Evolutionary conservation across 225 moss, liverwort and hornwort species (phyloP).

Genomic region (Polytrichum formosum): DNA sequence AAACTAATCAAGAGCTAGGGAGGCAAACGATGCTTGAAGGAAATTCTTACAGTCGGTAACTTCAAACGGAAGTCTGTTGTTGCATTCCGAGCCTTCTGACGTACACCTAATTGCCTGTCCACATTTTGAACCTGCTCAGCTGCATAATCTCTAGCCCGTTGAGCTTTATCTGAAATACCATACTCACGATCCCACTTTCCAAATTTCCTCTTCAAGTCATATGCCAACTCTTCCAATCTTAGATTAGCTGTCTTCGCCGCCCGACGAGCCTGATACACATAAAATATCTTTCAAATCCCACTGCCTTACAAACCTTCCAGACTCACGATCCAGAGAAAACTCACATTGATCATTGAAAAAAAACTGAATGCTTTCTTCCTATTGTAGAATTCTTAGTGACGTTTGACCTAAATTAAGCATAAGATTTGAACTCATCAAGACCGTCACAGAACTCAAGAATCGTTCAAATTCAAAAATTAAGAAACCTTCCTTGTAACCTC

Average conservation of each 20-base stretch:
- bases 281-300: no score
- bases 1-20: not conserved
- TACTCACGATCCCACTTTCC: conserved; percentile 83
- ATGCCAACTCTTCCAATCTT: conserved; percentile 82
- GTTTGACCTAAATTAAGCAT: no score
- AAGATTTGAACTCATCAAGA: no score
- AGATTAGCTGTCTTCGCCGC: conserved; percentile 63
- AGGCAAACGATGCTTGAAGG: not conserved
- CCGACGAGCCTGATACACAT: conserved; percentile 33
- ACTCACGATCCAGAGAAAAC: no score
- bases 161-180: conserved; percentile 70
- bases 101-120: conserved; percentile 79
- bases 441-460: no score
- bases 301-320: not conserved
- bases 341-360: no score
- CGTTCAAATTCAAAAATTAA: not conserved
- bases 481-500: no score
- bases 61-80: conserved; percentile 78
- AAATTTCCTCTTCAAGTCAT: conserved; percentile 70
- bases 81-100: conserved; percentile 84
- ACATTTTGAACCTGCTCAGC: conserved; percentile 80
- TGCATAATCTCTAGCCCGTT: conserved; percentile 69
- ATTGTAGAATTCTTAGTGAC: no score
- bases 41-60: conserved; percentile 61
- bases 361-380: no score